phyloP scores from a whole-genome alignment of 306 rosid genomes.

The Heteromeles arbutifolia region DNA sequence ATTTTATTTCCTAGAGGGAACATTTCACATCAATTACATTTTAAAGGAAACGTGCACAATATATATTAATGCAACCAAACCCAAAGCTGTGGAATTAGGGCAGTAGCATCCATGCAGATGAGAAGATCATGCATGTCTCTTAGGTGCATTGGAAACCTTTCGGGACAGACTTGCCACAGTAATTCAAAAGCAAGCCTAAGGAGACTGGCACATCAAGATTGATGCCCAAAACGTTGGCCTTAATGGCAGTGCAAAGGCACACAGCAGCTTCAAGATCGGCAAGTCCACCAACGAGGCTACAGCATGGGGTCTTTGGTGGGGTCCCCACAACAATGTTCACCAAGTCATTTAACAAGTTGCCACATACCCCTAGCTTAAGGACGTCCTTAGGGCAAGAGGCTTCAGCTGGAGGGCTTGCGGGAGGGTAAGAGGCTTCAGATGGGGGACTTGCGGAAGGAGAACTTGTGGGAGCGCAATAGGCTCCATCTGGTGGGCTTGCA shows the following conservation, averaged over 20 bases:
- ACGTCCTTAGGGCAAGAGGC: slow-evolving; percentile 33
- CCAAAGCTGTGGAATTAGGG: too few species aligned
- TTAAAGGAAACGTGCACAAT: too few species aligned
- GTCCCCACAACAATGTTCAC: slow-evolving; percentile 35
- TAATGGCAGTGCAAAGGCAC: slow-evolving; percentile 55
- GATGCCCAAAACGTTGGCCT: slow-evolving; percentile 45
- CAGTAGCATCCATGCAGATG: too few species aligned
- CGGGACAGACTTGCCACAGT: slow-evolving; percentile 37
- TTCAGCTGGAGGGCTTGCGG: background rate
- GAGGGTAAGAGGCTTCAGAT: too few species aligned
- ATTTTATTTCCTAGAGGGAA: background rate
- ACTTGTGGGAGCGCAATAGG: slow-evolving; percentile 21
- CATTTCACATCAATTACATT: background rate
- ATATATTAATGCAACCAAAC: too few species aligned
- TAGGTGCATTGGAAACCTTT: background rate
- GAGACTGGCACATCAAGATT: slow-evolving; percentile 42
- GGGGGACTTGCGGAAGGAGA: too few species aligned
- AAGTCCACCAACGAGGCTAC: slow-evolving; percentile 35
- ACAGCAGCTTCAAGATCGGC: slow-evolving; percentile 45
- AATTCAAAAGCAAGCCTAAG: slow-evolving; percentile 41
- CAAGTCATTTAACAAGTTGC: slow-evolving; percentile 24
- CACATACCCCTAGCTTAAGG: slow-evolving; percentile 52
- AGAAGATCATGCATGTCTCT: too few species aligned
- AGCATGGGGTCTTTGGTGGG: slow-evolving; percentile 39
- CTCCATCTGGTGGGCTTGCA: background rate